phyloP scores from a whole-genome alignment of 768 basidiomycete species.

The Lentinula edodes region DNA sequence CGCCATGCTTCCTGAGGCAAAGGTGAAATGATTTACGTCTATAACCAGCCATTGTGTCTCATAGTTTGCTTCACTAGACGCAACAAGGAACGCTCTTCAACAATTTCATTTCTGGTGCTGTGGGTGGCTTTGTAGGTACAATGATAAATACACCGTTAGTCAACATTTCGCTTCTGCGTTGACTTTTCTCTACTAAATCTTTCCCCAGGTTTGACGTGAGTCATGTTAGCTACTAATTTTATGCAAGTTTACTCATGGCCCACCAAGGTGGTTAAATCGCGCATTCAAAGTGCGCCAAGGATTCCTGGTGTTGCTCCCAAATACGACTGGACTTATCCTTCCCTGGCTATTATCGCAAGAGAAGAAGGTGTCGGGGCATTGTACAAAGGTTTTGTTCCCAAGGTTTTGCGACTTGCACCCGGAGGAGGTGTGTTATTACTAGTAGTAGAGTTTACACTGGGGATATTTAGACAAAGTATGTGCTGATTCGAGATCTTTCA shows the following conservation, averaged over 20 bases:
- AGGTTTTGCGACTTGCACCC: constrained; percentile 91
- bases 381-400: constrained; percentile 95
- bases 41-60: neutral
- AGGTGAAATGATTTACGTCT: constrained; percentile 41
- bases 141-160: constrained; percentile 79
- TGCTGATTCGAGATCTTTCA: constrained; percentile 2
- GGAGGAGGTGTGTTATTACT: constrained; percentile 92
- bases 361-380: constrained; percentile 85
- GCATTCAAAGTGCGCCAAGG: constrained; percentile 75
- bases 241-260: neutral
- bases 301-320: constrained; percentile 72
- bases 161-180: constrained; percentile 5
- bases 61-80: constrained; percentile 32
- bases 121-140: constrained; percentile 91
- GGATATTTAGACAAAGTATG: constrained; percentile 68
- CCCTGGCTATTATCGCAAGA: constrained; percentile 71
- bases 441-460: constrained; percentile 86
- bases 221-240: constrained; percentile 6
- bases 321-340: constrained; percentile 95
- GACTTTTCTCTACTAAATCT: constrained; percentile 2
- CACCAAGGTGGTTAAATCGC: constrained; percentile 86
- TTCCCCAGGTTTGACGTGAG: constrained; percentile 41
- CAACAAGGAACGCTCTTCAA: constrained; percentile 71
- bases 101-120: constrained; percentile 86
- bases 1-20: constrained; percentile 73